phyloP scores from a whole-genome alignment of 495 filamentous ascomycete genomes.

The Penicillium ucsense region DNA sequence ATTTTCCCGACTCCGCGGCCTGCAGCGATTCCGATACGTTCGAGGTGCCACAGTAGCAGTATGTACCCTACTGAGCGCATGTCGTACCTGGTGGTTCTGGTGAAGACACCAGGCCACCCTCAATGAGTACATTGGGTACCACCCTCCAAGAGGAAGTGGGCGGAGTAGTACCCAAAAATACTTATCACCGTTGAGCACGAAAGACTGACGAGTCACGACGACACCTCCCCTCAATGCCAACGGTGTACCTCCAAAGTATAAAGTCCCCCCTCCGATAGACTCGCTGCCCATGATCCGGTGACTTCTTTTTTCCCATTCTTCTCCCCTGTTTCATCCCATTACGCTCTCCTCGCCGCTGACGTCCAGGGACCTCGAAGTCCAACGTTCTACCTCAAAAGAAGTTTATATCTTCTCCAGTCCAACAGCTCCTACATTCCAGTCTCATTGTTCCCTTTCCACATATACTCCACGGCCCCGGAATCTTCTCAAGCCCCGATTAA shows the following conservation, averaged over 20 bases:
- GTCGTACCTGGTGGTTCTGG: background rate
- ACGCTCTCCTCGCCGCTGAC: background rate
- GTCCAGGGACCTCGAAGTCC: no score
- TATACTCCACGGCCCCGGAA: background rate
- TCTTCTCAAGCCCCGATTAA: background rate
- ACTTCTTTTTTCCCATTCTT: background rate
- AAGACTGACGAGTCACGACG: no score
- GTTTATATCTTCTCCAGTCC: slow-evolving; percentile 1
- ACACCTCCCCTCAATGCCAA: background rate
- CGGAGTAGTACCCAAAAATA: no score
- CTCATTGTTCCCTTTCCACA: background rate
- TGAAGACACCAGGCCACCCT: background rate
- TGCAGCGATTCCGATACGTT: background rate
- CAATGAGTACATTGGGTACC: background rate
- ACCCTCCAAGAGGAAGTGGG: background rate
- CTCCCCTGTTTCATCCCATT: slow-evolving; percentile 1
- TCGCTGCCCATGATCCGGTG: background rate
- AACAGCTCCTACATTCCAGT: background rate
- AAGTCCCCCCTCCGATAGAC: background rate
- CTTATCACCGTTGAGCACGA: no score
- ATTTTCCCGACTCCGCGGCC: slow-evolving; percentile 6
- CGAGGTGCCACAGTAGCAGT: no score
- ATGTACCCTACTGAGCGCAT: no score
- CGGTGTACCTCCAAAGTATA: background rate
- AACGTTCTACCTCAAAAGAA: background rate